Percentiles rank a stretch among this genome's conserved stretches.
These are phyloP conservation scores for Nymphaea colorata DNA, from an alignment of 164 flowering plant genomes.

Conservation along the genomic window DNA sequence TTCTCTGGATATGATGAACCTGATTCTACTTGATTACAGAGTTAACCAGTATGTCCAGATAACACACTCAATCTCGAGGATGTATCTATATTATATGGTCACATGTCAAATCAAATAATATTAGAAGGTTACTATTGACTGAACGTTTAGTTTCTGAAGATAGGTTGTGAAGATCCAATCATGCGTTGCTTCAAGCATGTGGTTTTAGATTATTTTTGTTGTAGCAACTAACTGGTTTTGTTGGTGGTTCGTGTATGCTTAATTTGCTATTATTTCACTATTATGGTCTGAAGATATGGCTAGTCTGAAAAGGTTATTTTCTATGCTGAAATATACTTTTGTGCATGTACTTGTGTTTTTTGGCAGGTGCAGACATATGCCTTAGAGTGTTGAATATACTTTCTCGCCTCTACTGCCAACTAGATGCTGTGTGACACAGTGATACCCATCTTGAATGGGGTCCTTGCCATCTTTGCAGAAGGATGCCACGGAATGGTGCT, in stretches of 20 bases:
- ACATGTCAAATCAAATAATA: too few relatives aligned
- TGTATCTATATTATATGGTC: too few relatives aligned
- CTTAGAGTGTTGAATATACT: conserved; percentile 35
- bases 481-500: too few relatives aligned
- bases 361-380: conserved; percentile 55
- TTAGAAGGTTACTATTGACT: too few relatives aligned
- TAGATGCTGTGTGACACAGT: background rate
- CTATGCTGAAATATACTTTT: background rate
- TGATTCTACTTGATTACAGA: too few relatives aligned
- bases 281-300: background rate
- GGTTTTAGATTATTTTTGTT: too few relatives aligned
- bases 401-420: background rate
- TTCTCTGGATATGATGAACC: too few relatives aligned
- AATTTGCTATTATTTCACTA: background rate
- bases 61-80: too few relatives aligned
- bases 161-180: too few relatives aligned
- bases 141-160: too few relatives aligned
- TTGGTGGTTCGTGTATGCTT: background rate
- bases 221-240: background rate
- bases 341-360: conserved; percentile 2
- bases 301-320: conserved; percentile 1
- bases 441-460: background rate
- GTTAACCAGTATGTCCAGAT: too few relatives aligned
- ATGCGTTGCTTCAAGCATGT: too few relatives aligned
- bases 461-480: background rate